Percentiles rank a stretch among this genome's conserved stretches.
These are phyloP conservation scores for Onygenales sp. DNA, from an alignment of 2,329 filamentous ascomycete genomes.

Conservation along the genomic window DNA sequence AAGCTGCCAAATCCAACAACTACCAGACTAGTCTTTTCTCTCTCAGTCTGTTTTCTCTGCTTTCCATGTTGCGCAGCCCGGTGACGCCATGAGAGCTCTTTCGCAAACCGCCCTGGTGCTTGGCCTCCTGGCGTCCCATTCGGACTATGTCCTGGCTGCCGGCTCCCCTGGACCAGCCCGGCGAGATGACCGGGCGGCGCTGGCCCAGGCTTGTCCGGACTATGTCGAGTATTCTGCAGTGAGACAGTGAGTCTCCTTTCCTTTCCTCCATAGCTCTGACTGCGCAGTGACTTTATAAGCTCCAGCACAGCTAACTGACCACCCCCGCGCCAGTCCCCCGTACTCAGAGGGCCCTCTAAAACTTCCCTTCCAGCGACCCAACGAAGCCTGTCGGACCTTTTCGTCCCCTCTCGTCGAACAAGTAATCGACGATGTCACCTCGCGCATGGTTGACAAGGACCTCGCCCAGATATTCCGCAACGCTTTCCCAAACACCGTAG, in stretches of 20 bases:
- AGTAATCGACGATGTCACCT: constrained; percentile 74
- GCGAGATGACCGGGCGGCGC: constrained; percentile 5
- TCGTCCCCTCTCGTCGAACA: constrained; percentile 76
- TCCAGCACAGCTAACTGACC: constrained; percentile 5
- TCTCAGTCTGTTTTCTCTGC: background rate
- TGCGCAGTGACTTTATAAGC: constrained; percentile 31
- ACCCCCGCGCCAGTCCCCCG: constrained; percentile 51
- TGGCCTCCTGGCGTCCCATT: background rate
- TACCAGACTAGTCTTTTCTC: background rate
- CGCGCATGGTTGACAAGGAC: constrained; percentile 72
- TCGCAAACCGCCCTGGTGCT: background rate
- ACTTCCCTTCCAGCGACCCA: constrained; percentile 80
- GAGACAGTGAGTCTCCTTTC: constrained; percentile 15
- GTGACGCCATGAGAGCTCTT: background rate
- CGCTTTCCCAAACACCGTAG: constrained; percentile 82
- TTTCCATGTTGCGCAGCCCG: background rate
- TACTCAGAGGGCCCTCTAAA: constrained; percentile 68
- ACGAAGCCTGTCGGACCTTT: constrained; percentile 76
- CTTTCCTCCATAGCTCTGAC: constrained; percentile 9
- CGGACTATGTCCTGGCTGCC: background rate
- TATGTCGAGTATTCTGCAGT: constrained; percentile 18
- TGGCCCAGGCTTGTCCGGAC: constrained; percentile 18
- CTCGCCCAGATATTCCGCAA: constrained; percentile 91
- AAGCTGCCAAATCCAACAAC: background rate
- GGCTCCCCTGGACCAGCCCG: background rate